Conservation (phyloP, 164 flowering plant species). For the Umbilicus rupestris region DNA sequence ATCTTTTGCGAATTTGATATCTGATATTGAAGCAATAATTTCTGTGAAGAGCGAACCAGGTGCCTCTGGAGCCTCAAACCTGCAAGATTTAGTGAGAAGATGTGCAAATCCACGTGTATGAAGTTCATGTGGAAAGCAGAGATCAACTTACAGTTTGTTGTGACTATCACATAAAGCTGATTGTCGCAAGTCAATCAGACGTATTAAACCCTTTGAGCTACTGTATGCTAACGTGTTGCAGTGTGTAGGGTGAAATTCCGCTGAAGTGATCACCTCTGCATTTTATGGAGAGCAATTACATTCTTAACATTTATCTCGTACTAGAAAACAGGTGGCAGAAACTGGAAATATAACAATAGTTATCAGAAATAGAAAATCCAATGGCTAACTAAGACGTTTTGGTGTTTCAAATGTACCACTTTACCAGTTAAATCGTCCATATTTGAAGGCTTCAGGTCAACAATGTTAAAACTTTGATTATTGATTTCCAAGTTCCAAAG, state of each 20-base stretch:
- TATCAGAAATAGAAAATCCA: background rate
- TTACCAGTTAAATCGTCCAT: slow-evolving; percentile 98
- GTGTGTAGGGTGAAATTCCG: slow-evolving; percentile 91
- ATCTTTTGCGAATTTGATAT: slow-evolving; percentile 77
- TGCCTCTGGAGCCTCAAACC: slow-evolving; percentile 86
- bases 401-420: no score
- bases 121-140: background rate
- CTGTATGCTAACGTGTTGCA: slow-evolving; percentile 91
- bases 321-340: background rate
- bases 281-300: slow-evolving; percentile 10
- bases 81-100: slow-evolving; percentile 18
- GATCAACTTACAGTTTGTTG: slow-evolving; percentile 76
- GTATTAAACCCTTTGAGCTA: slow-evolving; percentile 94
- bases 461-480: slow-evolving; percentile 94
- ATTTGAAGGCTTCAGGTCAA: slow-evolving; percentile 94
- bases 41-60: slow-evolving; percentile 91
- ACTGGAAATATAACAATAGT: no score
- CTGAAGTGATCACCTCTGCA: slow-evolving; percentile 98
- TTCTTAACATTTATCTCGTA: no score
- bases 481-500: slow-evolving; percentile 98
- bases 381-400: background rate
- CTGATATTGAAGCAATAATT: slow-evolving; percentile 90
- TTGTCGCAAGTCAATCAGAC: slow-evolving; percentile 92
- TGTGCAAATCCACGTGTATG: background rate
- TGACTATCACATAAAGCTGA: slow-evolving; percentile 93